A percentile compares a stretch with the other conserved stretches of the same genome.
phyloP scores from a whole-genome alignment of 495 filamentous ascomycete species.

The Sordaria brevicollis region DNA sequence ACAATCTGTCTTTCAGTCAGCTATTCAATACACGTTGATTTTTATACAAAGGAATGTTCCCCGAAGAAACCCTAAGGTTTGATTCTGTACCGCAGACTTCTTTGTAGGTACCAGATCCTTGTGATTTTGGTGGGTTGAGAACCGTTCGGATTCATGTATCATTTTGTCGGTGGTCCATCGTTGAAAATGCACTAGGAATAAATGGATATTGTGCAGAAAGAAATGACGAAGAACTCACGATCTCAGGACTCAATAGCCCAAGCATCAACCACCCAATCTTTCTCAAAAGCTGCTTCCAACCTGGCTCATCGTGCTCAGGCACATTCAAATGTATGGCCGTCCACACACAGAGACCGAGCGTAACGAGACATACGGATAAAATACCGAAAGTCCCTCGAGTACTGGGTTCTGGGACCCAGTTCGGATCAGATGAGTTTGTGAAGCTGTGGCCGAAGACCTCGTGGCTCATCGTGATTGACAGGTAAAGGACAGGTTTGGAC shows the following conservation, averaged over 20 bases:
- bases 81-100: too few relatives aligned
- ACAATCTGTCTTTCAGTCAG: background rate
- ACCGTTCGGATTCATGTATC: too few relatives aligned
- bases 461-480: background rate
- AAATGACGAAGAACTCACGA: background rate
- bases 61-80: too few relatives aligned
- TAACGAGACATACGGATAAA: background rate
- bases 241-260: background rate
- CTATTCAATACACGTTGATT: too few relatives aligned
- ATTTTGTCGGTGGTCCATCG: too few relatives aligned
- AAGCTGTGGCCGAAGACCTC: background rate
- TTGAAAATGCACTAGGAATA: too few relatives aligned
- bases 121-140: too few relatives aligned
- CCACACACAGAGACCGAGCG: background rate
- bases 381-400: background rate
- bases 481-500: too few relatives aligned
- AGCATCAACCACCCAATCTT: background rate
- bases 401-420: background rate
- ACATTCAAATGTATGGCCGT: background rate
- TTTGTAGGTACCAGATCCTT: too few relatives aligned
- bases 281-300: background rate
- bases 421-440: background rate
- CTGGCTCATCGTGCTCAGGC: background rate
- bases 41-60: too few relatives aligned
- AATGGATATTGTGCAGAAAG: too few relatives aligned